Evolutionary conservation across 345 rosid species (phyloP).

Genomic region (Carallia pectinifolia): DNA sequence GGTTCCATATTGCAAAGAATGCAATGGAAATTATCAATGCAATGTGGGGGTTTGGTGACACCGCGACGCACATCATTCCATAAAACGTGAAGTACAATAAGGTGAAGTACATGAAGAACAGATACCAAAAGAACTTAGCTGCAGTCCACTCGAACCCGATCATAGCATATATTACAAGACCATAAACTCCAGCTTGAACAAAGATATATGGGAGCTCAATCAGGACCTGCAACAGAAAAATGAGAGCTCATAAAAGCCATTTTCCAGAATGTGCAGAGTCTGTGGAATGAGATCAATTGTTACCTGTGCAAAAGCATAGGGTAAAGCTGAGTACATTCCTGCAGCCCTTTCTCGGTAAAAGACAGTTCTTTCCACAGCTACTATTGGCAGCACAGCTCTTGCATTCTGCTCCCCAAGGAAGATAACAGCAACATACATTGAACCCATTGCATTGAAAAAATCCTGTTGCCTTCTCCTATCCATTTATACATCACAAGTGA

Average conservation of each 20-base stretch:
- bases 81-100: conserved; percentile 64
- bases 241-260: background rate
- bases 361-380: conserved; percentile 64
- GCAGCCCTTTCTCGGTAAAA: conserved; percentile 80
- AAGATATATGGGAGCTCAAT: conserved; percentile 61
- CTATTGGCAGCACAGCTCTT: conserved; percentile 61
- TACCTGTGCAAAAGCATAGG: conserved; percentile 75
- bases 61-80: conserved; percentile 69
- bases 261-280: background rate
- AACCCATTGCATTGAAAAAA: conserved; percentile 66
- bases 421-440: conserved; percentile 67
- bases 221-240: background rate
- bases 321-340: conserved; percentile 78
- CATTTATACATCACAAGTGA: background rate
- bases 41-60: conserved; percentile 64
- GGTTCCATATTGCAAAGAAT: conserved; percentile 53
- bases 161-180: conserved; percentile 57
- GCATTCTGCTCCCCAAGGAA: conserved; percentile 69
- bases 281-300: background rate
- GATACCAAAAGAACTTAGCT: conserved; percentile 59
- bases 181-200: conserved; percentile 46
- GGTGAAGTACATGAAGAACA: conserved; percentile 59
- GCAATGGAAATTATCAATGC: conserved; percentile 51
- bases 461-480: conserved; percentile 49
- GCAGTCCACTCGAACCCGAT: conserved; percentile 61